Evolutionary conservation across 441 rosid species (phyloP).

Genomic region (Erodium moschatum): DNA sequence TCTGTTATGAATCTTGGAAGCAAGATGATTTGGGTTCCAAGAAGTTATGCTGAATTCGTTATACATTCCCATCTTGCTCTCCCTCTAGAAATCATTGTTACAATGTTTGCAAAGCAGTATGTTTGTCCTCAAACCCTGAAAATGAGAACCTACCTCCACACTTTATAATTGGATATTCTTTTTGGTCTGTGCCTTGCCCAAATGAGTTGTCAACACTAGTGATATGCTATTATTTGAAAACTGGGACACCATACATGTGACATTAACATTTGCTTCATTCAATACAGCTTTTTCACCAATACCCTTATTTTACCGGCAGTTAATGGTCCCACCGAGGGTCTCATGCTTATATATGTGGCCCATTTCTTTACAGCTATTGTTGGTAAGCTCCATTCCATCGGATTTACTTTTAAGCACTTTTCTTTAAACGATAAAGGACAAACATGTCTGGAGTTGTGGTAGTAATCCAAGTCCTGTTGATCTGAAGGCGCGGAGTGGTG

Average conservation of each 20-base stretch:
- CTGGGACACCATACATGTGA: constrained; percentile 6
- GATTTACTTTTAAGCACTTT: neutral
- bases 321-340: constrained; percentile 97
- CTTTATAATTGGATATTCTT: too few relatives aligned
- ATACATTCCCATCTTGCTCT: too few relatives aligned
- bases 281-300: constrained; percentile 78
- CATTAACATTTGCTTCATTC: constrained; percentile 20
- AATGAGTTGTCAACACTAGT: neutral
- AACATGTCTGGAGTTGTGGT: constrained; percentile 8
- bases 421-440: neutral
- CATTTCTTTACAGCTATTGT: constrained; percentile 74
- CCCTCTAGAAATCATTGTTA: too few relatives aligned
- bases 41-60: too few relatives aligned
- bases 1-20: too few relatives aligned
- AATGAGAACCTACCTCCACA: too few relatives aligned
- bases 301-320: constrained; percentile 82
- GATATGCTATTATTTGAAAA: constrained; percentile 6
- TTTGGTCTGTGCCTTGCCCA: too few relatives aligned
- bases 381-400: constrained; percentile 40
- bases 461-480: constrained; percentile 9
- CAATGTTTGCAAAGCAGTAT: too few relatives aligned
- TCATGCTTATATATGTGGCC: constrained; percentile 61
- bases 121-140: too few relatives aligned
- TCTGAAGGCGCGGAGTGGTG: constrained; percentile 88
- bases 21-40: too few relatives aligned